Evolutionary conservation across 805 yeast species (phyloP), one percentile per base, ranked within the genome.

Genomic region (Candida succiphila): DNA sequence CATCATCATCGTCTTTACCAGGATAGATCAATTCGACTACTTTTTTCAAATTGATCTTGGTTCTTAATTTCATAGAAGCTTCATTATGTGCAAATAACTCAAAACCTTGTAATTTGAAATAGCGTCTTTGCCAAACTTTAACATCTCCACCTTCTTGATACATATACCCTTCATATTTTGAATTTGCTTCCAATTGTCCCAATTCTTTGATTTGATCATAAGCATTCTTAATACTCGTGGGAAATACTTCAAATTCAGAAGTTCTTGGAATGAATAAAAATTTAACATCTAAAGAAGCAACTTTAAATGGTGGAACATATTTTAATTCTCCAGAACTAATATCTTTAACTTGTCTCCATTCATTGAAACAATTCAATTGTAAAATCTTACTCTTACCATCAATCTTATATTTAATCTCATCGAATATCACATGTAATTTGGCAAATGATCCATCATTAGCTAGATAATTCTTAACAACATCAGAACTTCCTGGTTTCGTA

Each of bases 61-160:
- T 84, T 38, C 86, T 65, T 1, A 89, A 72, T 48, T 77, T 79
- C 53, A 62, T 73, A 2, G 80, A 63, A 20, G 62, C 62, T 42
- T 80, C 92, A 43, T 83, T 78, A 49, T 79, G 84, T 0, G 95
- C 95, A 34, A 77, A 65, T 43, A 88, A 60, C 24, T 76, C 72
- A 7, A 76, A 69, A 1, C 89, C 94, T 30, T 69, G 62, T n/a
- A 88, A 62, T 42, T 71, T 77, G 60, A 79, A 86, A 58, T 57
- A 84, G 37, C 96, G 67, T 42, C 81, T 72, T 44, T 82, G 73
- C 76, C 88, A 74, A 20, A 66, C 61, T 13, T 67, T 71, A 44
- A 92, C 72, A 58, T 88, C 97, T 8, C 96, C 96, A 15, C 97
- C 97, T 48, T 80, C 85, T 58, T 88, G 97, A 45, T 75, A 74